These are phyloP conservation scores for Eutrema yunnanense DNA, from an alignment of 345 rosid genomes.

Conservation along the genomic window DNA sequence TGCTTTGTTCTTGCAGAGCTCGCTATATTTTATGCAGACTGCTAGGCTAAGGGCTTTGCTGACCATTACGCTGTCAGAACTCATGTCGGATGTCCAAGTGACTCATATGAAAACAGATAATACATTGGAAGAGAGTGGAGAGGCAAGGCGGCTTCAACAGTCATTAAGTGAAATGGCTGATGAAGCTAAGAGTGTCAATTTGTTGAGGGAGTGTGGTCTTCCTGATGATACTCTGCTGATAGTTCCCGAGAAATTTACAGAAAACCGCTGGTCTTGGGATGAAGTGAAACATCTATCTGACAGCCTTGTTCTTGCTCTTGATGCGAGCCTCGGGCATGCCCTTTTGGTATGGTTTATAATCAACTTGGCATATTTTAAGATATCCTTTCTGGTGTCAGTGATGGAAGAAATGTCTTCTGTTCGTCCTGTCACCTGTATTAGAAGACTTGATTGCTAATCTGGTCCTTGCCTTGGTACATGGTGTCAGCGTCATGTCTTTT, in stretches of 20 bases:
- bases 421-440: slow-evolving; percentile 3
- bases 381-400: background rate
- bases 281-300: slow-evolving; percentile 76
- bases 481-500: background rate
- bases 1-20: slow-evolving; percentile 65
- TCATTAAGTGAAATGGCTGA: slow-evolving; percentile 94
- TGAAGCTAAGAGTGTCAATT: slow-evolving; percentile 56
- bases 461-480: background rate
- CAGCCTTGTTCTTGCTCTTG: slow-evolving; percentile 84
- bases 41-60: slow-evolving; percentile 95
- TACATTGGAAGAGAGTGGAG: slow-evolving; percentile 92
- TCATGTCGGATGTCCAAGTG: slow-evolving; percentile 96
- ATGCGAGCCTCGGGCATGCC: slow-evolving; percentile 94
- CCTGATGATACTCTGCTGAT: slow-evolving; percentile 56
- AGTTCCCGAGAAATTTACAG: slow-evolving; percentile 52
- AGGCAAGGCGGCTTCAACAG: slow-evolving; percentile 80
- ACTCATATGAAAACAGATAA: slow-evolving; percentile 95
- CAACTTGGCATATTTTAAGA: background rate
- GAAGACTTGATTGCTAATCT: slow-evolving; percentile 4
- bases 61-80: slow-evolving; percentile 91
- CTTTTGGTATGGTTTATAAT: slow-evolving; percentile 64
- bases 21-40: slow-evolving; percentile 86
- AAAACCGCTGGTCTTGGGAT: slow-evolving; percentile 85
- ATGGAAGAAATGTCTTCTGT: background rate
- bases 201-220: slow-evolving; percentile 78